Base-by-base conservation (phyloP, 805 yeast species). In the Candida nanaspora region DNA sequence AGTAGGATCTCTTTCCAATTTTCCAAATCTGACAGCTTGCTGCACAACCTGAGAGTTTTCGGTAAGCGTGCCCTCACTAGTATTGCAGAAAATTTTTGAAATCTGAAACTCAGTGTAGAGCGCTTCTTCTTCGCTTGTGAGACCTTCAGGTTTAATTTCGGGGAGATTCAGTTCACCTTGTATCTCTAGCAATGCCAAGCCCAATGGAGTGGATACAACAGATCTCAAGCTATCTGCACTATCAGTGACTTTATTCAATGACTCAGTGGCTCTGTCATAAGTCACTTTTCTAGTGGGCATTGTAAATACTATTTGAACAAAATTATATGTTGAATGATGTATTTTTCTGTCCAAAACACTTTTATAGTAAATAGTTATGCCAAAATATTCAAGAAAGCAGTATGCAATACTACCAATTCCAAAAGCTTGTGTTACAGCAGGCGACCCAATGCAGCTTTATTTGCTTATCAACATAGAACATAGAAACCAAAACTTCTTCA, bases 81-180 rank as follows among this genome's bases (percentile, higher is more conserved):
- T 6, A 23, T 34, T 15, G 11, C 10, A 8, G 23, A 27, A 8
- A 19, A 10, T 6, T 2, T 40, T 27, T 1, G 62, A 58, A 0
- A 49, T 3, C n/a, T 35, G n/a, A 13, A 63, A 53, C 35, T 56
- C 52, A 6, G 63, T 58, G 43, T 68, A 71, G 40, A 63, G 58
- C 9, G 44, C 46, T 23, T 54, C 55, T 41, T 66, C 70, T 29
- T 58, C 65, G 14, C 59, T 56, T 34, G 63, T 49, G 18, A 61
- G 52, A 6, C 53, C 52, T 2, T 45, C 48, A 6, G 70, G 68
- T 19, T 53, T 51, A 18, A 50, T 51, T 4, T 51, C 43, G 0
- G 81, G 80, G 3, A 79, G 53, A 41, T 76, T 74, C 31, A 83
- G 56, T 28, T 79, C 86, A 9, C 93, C 93, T 53, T 83, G 93